Evolutionary conservation across 331 rosid species (phyloP).

Genomic region (Pyrus hybrid): DNA sequence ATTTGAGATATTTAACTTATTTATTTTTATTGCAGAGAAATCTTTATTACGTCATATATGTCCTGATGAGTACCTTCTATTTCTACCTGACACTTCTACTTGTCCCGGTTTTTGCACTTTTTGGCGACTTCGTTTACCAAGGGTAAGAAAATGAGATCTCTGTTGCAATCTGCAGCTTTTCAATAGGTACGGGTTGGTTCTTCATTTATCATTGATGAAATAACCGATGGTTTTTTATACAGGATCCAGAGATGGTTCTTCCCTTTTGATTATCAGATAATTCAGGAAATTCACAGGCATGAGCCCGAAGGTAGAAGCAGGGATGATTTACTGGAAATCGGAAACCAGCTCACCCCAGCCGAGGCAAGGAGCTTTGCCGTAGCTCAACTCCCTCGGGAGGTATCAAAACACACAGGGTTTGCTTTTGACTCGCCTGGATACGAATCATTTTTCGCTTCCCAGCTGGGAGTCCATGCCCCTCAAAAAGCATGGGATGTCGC

Average conservation of each 20-base stretch:
- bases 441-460: constrained; percentile 87
- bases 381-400: constrained; percentile 71
- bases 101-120: constrained; percentile 62
- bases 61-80: constrained; percentile 80
- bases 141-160: constrained; percentile 48
- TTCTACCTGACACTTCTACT: constrained; percentile 73
- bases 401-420: constrained; percentile 91
- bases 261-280: constrained; percentile 87
- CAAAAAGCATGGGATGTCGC: constrained; percentile 99
- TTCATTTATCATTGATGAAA: not conserved
- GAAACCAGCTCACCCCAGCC: constrained; percentile 51
- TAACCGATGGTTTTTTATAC: constrained; percentile 14
- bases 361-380: constrained; percentile 82
- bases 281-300: constrained; percentile 80
- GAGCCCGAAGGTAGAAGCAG: constrained; percentile 52
- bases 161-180: not conserved
- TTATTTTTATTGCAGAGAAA: constrained; percentile 58
- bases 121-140: constrained; percentile 71
- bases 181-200: too few species aligned
- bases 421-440: constrained; percentile 96
- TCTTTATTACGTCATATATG: constrained; percentile 65
- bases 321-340: constrained; percentile 52
- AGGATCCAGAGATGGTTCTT: constrained; percentile 94
- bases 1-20: not conserved
- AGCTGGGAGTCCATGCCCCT: constrained; percentile 66